Evolutionary conservation across 2,329 filamentous ascomycete species (phyloP).

Genomic region (Chrysoporthe deuterocubensis): DNA sequence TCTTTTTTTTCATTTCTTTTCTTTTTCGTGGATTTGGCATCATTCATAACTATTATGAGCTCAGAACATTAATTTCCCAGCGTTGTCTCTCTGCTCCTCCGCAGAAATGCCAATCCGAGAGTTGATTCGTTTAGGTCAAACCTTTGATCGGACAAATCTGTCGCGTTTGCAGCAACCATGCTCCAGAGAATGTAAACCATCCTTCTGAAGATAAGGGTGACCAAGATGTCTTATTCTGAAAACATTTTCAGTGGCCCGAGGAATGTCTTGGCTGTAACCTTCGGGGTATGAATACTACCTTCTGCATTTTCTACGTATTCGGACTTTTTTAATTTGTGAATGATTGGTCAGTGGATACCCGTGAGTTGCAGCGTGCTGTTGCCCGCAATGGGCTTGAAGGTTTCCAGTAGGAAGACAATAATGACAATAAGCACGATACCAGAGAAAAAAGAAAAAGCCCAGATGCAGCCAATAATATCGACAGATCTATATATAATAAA

Average conservation of each 20-base stretch:
- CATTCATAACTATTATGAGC: not conserved
- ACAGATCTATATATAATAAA: no score
- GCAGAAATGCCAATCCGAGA: constrained; percentile 1
- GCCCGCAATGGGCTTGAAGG: constrained; percentile 43
- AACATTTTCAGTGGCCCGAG: constrained; percentile 46
- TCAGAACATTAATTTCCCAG: not conserved
- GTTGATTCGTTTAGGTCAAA: constrained; percentile 39
- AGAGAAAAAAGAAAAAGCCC: constrained; percentile 32
- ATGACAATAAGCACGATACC: constrained; percentile 42
- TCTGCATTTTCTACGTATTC: constrained; percentile 13
- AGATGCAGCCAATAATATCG: no score
- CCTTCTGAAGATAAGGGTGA: constrained; percentile 47
- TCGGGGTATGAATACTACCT: constrained; percentile 22
- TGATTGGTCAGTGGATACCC: constrained; percentile 45
- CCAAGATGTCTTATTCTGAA: constrained; percentile 50
- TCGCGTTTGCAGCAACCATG: constrained; percentile 52
- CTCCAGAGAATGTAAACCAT: constrained; percentile 52
- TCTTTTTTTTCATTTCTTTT: not conserved
- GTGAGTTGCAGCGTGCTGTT: constrained; percentile 43
- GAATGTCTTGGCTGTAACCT: constrained; percentile 40
- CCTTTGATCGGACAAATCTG: constrained; percentile 42
- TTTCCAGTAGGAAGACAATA: constrained; percentile 47
- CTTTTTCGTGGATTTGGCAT: no score
- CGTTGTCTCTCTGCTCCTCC: not conserved
- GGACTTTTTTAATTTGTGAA: constrained; percentile 36